These are phyloP conservation scores for Skeletonema grethae DNA, from an alignment of 108 stramenopile genomes.

Conservation along the genomic window DNA sequence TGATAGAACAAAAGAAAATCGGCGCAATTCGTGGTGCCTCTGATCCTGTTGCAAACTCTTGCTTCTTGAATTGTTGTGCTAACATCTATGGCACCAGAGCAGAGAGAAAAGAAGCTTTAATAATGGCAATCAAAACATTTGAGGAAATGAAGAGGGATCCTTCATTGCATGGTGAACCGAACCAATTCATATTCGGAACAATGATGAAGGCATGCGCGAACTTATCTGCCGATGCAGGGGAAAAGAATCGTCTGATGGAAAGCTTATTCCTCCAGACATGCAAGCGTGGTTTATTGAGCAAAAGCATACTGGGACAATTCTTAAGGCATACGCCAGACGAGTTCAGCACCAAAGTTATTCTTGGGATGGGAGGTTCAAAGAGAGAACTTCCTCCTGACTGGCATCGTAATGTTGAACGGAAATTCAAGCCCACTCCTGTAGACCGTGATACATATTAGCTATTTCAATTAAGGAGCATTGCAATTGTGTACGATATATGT, in stretches of 20 bases:
- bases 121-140: constrained; percentile 41
- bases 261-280: constrained; percentile 39
- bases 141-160: constrained; percentile 40
- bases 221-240: constrained; percentile 23
- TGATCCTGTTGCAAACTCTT: constrained; percentile 38
- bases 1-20: constrained; percentile 21
- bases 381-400: constrained; percentile 37
- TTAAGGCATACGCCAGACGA: constrained; percentile 21
- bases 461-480: neutral
- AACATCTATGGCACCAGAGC: constrained; percentile 30
- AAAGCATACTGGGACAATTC: constrained; percentile 26
- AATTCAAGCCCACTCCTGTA: constrained; percentile 21
- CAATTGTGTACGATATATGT: neutral
- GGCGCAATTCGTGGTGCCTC: constrained; percentile 20
- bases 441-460: neutral
- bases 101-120: constrained; percentile 36
- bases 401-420: constrained; percentile 33
- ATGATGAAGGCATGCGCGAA: constrained; percentile 42
- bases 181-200: constrained; percentile 41
- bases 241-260: constrained; percentile 36
- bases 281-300: constrained; percentile 30
- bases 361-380: constrained; percentile 34
- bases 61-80: constrained; percentile 46
- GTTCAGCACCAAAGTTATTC: constrained; percentile 23
- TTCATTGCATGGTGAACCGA: constrained; percentile 31